Conservation (phyloP, 768 basidiomycete genomes). For the Suillus hirtellus region DNA sequence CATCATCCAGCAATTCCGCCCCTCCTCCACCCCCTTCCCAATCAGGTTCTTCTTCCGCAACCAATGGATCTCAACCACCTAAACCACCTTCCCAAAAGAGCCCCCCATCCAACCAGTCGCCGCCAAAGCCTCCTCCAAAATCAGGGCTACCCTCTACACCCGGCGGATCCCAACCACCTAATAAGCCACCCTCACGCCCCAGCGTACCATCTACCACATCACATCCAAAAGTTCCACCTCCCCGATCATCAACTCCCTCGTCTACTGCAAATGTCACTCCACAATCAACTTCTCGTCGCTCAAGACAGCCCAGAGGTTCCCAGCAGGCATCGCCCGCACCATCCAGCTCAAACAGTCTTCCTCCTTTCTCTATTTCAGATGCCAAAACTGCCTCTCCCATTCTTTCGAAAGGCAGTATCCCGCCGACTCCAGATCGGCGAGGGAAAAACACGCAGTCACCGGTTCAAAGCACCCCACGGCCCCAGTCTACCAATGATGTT, state of each 20-base stretch:
- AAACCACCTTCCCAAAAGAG: constrained; percentile 14
- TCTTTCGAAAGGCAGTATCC: not conserved
- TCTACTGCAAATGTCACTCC: constrained; percentile 1
- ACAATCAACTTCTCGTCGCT: constrained; percentile 1
- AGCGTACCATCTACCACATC: not conserved
- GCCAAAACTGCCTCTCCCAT: not conserved
- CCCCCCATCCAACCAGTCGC: constrained; percentile 14
- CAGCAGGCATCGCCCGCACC: constrained; percentile 3
- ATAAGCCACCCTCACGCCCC: not conserved
- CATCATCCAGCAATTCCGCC: constrained; percentile 20
- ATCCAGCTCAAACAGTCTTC: not conserved
- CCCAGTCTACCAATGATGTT: not conserved
- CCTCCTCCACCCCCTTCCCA: constrained; percentile 27
- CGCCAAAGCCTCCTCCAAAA: constrained; percentile 19
- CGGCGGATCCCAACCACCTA: not conserved
- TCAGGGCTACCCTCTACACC: constrained; percentile 9
- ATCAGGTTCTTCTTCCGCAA: constrained; percentile 16
- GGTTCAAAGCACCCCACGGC: not conserved
- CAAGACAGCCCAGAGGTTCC: not conserved
- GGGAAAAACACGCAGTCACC: constrained; percentile 4
- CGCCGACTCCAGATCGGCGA: constrained; percentile 1
- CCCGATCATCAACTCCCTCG: constrained; percentile 9
- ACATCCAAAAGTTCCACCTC: constrained; percentile 8
- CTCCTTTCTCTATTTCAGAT: not conserved
- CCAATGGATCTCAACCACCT: constrained; percentile 21